phyloP scores from a whole-genome alignment of 2,329 filamentous ascomycete genomes.

The Fusarium subglutinans region DNA sequence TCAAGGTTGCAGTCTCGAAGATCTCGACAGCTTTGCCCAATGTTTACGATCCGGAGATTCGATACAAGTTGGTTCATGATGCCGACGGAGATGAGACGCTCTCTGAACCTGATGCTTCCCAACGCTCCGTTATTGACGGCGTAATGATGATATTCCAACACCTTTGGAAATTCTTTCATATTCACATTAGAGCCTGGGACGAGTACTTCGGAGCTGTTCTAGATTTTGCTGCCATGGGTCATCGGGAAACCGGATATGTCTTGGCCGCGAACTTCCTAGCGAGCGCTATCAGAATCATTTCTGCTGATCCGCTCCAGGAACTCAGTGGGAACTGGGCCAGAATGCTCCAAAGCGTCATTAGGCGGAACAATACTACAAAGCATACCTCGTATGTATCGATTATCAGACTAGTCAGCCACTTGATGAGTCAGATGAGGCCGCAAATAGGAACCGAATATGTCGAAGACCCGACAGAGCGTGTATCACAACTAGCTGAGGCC shows the following conservation, averaged over 20 bases:
- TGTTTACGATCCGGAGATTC: slow-evolving; percentile 52
- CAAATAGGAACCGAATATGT: slow-evolving; percentile 48
- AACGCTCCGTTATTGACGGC: slow-evolving; percentile 46
- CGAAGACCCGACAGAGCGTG: slow-evolving; percentile 51
- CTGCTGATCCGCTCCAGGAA: slow-evolving; percentile 64
- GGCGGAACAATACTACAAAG: slow-evolving; percentile 58
- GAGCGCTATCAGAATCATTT: slow-evolving; percentile 67
- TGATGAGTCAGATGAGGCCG: slow-evolving; percentile 57
- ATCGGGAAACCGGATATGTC: slow-evolving; percentile 65
- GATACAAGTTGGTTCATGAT: slow-evolving; percentile 29
- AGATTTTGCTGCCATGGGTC: slow-evolving; percentile 71
- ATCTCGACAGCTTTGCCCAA: slow-evolving; percentile 60
- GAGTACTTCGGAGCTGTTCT: slow-evolving; percentile 78
- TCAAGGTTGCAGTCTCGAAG: slow-evolving; percentile 62
- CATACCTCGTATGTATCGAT: slow-evolving; percentile 64
- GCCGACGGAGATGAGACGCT: slow-evolving; percentile 44
- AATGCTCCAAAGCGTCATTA: slow-evolving; percentile 62
- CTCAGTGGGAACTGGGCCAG: slow-evolving; percentile 64
- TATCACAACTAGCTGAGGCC: slow-evolving; percentile 45
- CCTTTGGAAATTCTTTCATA: slow-evolving; percentile 71
- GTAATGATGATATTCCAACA: slow-evolving; percentile 60
- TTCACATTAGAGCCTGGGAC: slow-evolving; percentile 73
- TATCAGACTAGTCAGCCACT: slow-evolving; percentile 58
- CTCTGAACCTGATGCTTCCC: neutral
- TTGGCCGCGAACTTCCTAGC: slow-evolving; percentile 69